Conservation (phyloP, 805 yeast species). For the Myxozyma monticola region DNA sequence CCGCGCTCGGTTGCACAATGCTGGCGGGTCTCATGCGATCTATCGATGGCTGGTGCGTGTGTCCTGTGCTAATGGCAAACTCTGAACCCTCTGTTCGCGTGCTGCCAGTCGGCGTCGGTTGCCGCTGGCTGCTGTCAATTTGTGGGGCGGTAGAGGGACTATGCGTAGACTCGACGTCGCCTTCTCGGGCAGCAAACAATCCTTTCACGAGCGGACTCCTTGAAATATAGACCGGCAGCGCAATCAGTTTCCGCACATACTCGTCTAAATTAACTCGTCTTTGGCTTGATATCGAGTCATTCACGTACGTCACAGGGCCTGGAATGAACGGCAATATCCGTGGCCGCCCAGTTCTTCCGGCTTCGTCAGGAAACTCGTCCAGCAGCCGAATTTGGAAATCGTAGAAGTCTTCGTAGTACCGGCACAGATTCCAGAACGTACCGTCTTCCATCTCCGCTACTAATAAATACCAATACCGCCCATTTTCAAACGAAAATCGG, state of each 20-base stretch:
- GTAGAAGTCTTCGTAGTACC: constrained; percentile 94
- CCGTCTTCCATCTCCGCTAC: constrained; percentile 68
- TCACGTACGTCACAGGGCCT: constrained; percentile 90
- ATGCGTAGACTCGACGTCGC: constrained; percentile 54
- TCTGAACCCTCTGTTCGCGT: neutral
- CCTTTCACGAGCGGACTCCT: constrained; percentile 49
- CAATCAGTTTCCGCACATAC: constrained; percentile 59
- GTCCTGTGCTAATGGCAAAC: neutral
- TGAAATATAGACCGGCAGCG: constrained; percentile 69
- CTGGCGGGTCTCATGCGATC: constrained; percentile 13
- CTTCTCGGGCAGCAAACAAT: constrained; percentile 66
- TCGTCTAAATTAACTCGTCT: constrained; percentile 56
- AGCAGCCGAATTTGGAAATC: constrained; percentile 84
- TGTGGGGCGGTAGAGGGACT: constrained; percentile 32
- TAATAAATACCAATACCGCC: constrained; percentile 84
- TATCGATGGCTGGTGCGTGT: constrained; percentile 7
- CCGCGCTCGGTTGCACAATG: too few relatives aligned
- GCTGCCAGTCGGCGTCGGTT: neutral
- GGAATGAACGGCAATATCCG: constrained; percentile 92
- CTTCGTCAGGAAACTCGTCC: constrained; percentile 85
- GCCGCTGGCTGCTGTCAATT: too few relatives aligned
- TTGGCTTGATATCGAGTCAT: constrained; percentile 65
- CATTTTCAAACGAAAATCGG: constrained; percentile 74
- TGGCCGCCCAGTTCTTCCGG: constrained; percentile 77
- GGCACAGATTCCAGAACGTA: constrained; percentile 66